These are phyloP conservation scores for Aspergillus sp. DNA, from an alignment of 2,329 filamentous ascomycete genomes.

Conservation along the genomic window DNA sequence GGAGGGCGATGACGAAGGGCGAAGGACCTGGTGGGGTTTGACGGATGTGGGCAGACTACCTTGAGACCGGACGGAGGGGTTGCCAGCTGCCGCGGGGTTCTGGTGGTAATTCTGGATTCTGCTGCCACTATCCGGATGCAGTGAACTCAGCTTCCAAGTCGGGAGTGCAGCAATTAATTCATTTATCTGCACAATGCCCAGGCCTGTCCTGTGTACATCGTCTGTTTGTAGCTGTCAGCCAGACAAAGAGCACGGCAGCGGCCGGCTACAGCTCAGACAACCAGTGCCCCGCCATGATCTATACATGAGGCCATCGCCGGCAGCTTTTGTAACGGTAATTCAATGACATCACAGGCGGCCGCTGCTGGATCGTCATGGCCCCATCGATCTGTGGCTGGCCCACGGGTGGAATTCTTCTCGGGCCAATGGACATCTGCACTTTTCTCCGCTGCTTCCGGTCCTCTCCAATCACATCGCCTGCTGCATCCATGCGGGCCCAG, in stretches of 20 bases:
- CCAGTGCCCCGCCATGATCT: neutral
- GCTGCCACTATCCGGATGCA: neutral
- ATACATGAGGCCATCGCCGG: constrained; percentile 1
- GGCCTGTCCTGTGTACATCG: too few species aligned
- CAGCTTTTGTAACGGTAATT: neutral
- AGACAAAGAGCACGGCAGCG: too few species aligned
- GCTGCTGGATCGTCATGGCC: constrained; percentile 33
- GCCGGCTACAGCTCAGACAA: neutral
- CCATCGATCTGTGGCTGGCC: constrained; percentile 31
- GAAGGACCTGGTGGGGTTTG: constrained; percentile 1
- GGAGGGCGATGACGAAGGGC: neutral
- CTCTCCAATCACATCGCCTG: constrained; percentile 26
- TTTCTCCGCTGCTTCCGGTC: constrained; percentile 14
- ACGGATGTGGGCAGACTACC: neutral
- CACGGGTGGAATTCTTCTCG: constrained; percentile 22
- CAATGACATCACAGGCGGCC: constrained; percentile 12
- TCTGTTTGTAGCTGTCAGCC: neutral
- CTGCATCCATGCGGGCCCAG: constrained; percentile 23
- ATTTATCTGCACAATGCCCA: too few species aligned
- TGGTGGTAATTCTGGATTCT: neutral
- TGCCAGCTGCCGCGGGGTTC: neutral
- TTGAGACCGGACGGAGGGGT: neutral
- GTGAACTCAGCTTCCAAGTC: too few species aligned
- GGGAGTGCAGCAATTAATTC: too few species aligned
- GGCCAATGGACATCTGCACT: constrained; percentile 20